These are phyloP conservation scores for Selaginella tamariscina DNA, from an alignment of 75 land plant genomes.

Conservation along the genomic window DNA sequence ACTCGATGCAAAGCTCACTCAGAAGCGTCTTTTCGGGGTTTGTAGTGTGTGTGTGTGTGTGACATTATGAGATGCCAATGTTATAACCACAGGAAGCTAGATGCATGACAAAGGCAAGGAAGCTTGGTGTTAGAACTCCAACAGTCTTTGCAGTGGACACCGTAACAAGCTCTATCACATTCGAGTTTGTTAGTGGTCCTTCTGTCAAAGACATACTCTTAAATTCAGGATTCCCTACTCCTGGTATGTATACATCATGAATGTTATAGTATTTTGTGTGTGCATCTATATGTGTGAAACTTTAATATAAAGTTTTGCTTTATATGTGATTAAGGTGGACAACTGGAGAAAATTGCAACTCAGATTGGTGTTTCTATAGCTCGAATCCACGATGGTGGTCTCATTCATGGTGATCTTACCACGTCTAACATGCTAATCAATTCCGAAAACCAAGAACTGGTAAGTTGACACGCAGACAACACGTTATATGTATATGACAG, in stretches of 20 bases:
- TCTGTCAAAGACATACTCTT: slow-evolving; percentile 78
- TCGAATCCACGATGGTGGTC: slow-evolving; percentile 84
- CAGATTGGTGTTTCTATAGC: slow-evolving; percentile 81
- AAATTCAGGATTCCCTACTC: slow-evolving; percentile 23
- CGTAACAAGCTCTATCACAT: slow-evolving; percentile 50
- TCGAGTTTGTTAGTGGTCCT: slow-evolving; percentile 74
- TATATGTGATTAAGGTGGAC: slow-evolving; percentile 28
- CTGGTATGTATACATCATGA: slow-evolving; percentile 24
- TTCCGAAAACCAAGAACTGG: slow-evolving; percentile 57
- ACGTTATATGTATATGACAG: too few species aligned
- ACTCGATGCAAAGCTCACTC: slow-evolving; percentile 74
- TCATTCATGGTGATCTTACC: slow-evolving; percentile 90
- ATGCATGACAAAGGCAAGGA: slow-evolving; percentile 84
- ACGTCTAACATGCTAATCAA: slow-evolving; percentile 89
- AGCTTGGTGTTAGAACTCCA: slow-evolving; percentile 78
- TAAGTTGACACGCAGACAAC: too few species aligned
- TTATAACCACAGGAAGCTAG: slow-evolving; percentile 96
- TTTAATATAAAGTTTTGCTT: background rate
- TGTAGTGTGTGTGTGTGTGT: too few species aligned
- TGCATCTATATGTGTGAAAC: too few species aligned
- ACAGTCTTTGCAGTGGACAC: slow-evolving; percentile 62
- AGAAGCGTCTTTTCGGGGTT: slow-evolving; percentile 83
- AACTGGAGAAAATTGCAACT: slow-evolving; percentile 47
- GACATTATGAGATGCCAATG: too few species aligned
- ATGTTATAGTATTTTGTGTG: background rate